Evolutionary conservation across 768 basidiomycete species (phyloP), one percentile per base, ranked within the genome.

Genomic region (Panus rudis): DNA sequence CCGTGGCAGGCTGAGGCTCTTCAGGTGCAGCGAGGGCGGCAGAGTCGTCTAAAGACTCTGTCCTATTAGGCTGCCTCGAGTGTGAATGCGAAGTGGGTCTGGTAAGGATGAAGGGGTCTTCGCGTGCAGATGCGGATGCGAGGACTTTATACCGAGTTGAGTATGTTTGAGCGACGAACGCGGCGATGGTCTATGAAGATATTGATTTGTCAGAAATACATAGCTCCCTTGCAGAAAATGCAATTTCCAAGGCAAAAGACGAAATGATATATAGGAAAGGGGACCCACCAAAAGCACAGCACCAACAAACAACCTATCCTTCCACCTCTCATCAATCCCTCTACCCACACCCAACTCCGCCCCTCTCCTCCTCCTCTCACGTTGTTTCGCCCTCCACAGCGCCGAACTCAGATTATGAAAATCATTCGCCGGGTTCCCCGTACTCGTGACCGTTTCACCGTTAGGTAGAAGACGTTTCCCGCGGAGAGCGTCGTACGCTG

Each of bases 401-500:
- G 78, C 64, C 11, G 50, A 45, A 39, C 56, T 52, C 27, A 56
- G 41, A 34, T 60, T 48, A 31, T 56, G 54, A 20, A 47, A 54
- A 45, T 41, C 30, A 25, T 52, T 48, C 12, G 28, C 8, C 10
- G 45, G 20, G 41, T 27, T 40, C n/a, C n/a, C n/a, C n/a, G n/a
- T 27, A 51, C 51, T 7, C 41, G 28, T 22, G 46, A n/a, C 53
- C 2, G 56, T 49, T 3, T 58, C 45, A 12, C 55, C 47, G 14
- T 22, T 13, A 10, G 39, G 26, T 11, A 21, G 25, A n/a, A 22
- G 6, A 4, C 20, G 45, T 2, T 13, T 34, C 19, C 76, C 75
- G 12, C 73, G 72, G 16, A 89, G 69, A 14, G 65, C 52, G 43
- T 83, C 81, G 50, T 89, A 89, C 11, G 85, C 84, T 13, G 71